Percentiles rank a stretch among this genome's conserved stretches.
These are phyloP conservation scores for Cicer yamashitae DNA, from an alignment of 306 rosid genomes.

Conservation along the genomic window DNA sequence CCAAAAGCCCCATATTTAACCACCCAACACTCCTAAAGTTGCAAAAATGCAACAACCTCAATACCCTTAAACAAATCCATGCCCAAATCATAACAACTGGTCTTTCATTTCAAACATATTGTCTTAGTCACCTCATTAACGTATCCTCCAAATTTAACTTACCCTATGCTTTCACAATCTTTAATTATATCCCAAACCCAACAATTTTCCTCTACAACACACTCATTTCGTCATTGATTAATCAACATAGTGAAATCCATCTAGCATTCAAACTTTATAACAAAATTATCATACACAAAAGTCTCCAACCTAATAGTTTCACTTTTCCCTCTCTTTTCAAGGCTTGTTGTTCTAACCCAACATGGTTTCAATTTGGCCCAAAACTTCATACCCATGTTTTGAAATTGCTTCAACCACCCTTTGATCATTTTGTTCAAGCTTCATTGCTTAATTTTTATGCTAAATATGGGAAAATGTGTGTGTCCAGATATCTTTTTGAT, in stretches of 20 bases:
- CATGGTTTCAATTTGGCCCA: constrained; percentile 48
- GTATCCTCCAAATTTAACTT: constrained; percentile 43
- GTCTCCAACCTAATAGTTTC: constrained; percentile 52
- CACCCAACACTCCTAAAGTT: constrained; percentile 46
- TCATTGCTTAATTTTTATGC: constrained; percentile 56
- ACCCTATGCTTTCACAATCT: constrained; percentile 46
- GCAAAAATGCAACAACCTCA: constrained; percentile 40
- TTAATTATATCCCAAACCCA: constrained; percentile 46
- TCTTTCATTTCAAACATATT: constrained; percentile 49
- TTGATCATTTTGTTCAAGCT: constrained; percentile 54
- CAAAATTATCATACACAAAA: constrained; percentile 38
- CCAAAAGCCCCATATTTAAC: constrained; percentile 35
- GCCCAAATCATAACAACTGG: constrained; percentile 48
- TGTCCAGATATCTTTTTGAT: constrained; percentile 46
- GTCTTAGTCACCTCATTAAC: constrained; percentile 50
- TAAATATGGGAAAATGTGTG: constrained; percentile 47
- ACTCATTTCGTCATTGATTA: constrained; percentile 51
- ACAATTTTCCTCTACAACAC: constrained; percentile 58
- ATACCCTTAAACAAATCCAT: constrained; percentile 52
- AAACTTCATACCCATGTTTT: constrained; percentile 56
- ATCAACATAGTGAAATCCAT: constrained; percentile 17
- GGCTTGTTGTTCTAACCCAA: constrained; percentile 42
- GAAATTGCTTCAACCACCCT: constrained; percentile 53
- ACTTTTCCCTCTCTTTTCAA: constrained; percentile 62
- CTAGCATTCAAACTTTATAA: constrained; percentile 50